Base-by-base conservation (phyloP, 1,139 yeast genomes). In the Scheffersomyces lignicola region DNA sequence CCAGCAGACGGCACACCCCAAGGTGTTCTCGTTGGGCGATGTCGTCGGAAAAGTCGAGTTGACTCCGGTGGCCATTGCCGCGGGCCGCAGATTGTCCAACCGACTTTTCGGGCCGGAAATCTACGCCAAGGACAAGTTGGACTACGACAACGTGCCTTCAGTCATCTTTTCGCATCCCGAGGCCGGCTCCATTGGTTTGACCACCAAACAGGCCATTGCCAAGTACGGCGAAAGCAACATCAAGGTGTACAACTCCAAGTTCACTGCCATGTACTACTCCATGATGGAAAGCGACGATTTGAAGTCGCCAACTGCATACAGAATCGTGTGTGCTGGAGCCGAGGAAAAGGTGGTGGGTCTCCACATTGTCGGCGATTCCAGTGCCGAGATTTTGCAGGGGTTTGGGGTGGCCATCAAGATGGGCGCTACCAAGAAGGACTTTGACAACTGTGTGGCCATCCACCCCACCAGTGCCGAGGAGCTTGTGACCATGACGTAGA, bases 391-490 rank as follows among this genome's bases (percentile, higher is more conserved):
- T 43, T 75, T 92, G 50, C 99, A 92, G 73, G 99, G 98, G 24
- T 92, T 92, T 54, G 98, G 97, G 38, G 98, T 89, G 36, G 98
- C 98, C 38, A 70, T 92, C 47, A 89, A 89, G 68, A 86, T 86
- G 95, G 98, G 98, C 25, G 98, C 98, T 30, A 92, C 98, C 31
- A 92, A 92, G 73, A 78, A 78, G 34, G 97, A 92, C 60, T 90
- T 92, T 46, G 99, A 92, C 63, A 82, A 70, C 58, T 86, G 95
- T 66, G 97, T 92, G 24, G 99, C 99, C 32, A 92, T 92, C 54
- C 99, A 92, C 61, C 99, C 99, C 43, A 90, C 98, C 1, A 80
- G 95, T 45, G 98, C 98, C 29, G 99, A 92, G 67, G 99, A 92
- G 65, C 66, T 92, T 40, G 99, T 92, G 29, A 92, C 99, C 20